Conservation (phyloP, 2,329 filamentous ascomycete genomes). For the Aureobasidium sp. region DNA sequence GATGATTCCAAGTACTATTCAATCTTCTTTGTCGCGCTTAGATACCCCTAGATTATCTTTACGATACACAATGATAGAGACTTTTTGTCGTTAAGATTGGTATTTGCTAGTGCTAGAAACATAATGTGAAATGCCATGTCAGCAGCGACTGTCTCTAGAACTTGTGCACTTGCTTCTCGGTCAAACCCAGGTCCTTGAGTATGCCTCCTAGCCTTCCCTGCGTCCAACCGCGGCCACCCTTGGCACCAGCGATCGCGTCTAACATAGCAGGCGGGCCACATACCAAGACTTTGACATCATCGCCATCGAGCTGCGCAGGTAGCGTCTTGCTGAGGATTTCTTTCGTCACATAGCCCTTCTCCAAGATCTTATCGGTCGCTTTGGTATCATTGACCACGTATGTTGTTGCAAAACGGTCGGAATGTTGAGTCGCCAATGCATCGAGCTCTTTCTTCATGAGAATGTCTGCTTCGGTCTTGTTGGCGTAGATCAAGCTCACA, state of each 20-base stretch:
- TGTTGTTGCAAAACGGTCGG: conserved; percentile 47
- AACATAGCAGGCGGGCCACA: conserved; percentile 64
- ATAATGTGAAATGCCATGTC: neutral
- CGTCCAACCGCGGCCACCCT: conserved; percentile 26
- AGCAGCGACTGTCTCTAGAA: conserved; percentile 29
- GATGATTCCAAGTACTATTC: too few relatives aligned
- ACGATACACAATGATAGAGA: neutral
- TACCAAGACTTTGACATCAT: conserved; percentile 53
- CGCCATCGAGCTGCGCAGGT: conserved; percentile 23
- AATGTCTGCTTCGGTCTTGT: conserved; percentile 56
- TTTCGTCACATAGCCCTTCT: conserved; percentile 50
- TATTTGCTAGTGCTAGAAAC: neutral
- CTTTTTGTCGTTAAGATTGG: neutral
- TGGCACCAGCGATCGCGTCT: conserved; percentile 42
- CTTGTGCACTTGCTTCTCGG: conserved; percentile 48
- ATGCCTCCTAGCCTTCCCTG: conserved; percentile 37
- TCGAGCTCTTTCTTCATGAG: conserved; percentile 49
- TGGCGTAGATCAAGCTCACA: conserved; percentile 57
- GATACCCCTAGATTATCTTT: neutral
- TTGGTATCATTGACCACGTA: conserved; percentile 48
- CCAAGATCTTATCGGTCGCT: conserved; percentile 26
- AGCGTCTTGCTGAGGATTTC: conserved; percentile 46
- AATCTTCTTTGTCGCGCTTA: neutral
- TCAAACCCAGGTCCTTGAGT: conserved; percentile 49
- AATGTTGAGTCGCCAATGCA: conserved; percentile 39